Evolutionary conservation across 176 grass and related monocot genomes (phyloP), one percentile per base, ranked within the genome.

Genomic region (Rhynchospora pubera): DNA sequence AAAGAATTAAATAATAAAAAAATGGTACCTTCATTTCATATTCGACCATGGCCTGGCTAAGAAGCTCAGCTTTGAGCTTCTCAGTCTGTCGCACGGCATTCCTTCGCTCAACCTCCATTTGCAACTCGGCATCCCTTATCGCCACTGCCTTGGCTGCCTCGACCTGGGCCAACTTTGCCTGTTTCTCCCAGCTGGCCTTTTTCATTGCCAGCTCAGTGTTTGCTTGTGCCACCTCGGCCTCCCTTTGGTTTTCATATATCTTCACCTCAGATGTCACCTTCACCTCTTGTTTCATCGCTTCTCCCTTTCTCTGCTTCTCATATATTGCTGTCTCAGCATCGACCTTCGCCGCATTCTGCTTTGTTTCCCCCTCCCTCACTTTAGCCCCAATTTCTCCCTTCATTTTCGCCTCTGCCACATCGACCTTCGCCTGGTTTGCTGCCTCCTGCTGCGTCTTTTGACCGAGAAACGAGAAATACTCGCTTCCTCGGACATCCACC

Each of bases 361-460:
- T 10, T 7, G 93, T 94, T 1, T 45, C 61, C 0, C 90, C 93
- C 0, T 91, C 86, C 0, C 93, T 64, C 65, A 86, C 63, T 75
- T 91, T 94, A 30, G 88, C 70, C 5, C 93, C 90, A 0, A 90
- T 87, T 67, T 85, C 90, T 0, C 93, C 93, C 65, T 92, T 94
- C 90, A 92, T 94, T 56, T 65, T 61, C 0, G 93, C 93, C 84
- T 92, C 88, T 0, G 89, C 86, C 0, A 94, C 89, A 66, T 97
- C 91, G 12, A 97, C 85, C 89, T 86, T 94, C 7, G 91, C 91
- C 76, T 94, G 86, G 67, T 94, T 94, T 15, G 82, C 88, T 0
- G 89, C 94, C 84, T 89, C 88, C 91, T 92, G 75, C 84, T 94
- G 94, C 11, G 91, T 97, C 89, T 97, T 93, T 86, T 91, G 88